These are phyloP conservation scores for Ascochyta clinopodiicola DNA, from an alignment of 2,329 filamentous ascomycete species.

Conservation along the genomic window DNA sequence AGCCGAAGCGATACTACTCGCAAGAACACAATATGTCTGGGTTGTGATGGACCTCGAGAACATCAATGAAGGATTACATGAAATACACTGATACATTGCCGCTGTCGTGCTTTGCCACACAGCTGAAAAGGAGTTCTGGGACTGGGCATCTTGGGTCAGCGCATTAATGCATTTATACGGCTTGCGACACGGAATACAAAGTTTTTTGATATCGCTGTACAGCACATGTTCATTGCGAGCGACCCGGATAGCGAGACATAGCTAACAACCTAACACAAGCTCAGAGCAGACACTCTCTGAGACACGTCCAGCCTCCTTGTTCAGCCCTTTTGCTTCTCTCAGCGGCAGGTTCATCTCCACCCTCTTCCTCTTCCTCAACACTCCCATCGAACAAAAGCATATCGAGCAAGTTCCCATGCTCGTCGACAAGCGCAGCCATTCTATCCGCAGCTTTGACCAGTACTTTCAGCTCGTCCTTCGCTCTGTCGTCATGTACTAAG, in stretches of 20 bases:
- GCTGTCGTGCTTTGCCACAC: conserved; percentile 4
- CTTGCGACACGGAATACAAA: neutral
- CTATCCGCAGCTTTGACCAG: neutral
- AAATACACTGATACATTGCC: neutral
- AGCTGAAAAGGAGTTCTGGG: conserved; percentile 12
- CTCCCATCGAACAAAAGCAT: neutral
- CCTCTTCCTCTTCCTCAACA: neutral
- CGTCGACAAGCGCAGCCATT: conserved; percentile 1
- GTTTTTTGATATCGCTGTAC: neutral
- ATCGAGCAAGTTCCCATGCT: neutral
- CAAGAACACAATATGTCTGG: neutral
- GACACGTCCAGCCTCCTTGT: neutral
- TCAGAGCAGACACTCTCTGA: neutral
- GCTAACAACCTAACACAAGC: neutral
- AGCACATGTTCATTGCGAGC: neutral
- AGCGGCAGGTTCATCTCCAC: neutral
- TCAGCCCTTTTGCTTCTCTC: neutral
- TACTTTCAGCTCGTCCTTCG: neutral
- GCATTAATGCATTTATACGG: conserved; percentile 1
- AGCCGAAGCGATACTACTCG: conserved; percentile 12
- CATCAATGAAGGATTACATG: neutral
- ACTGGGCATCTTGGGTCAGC: neutral
- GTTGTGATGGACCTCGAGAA: neutral
- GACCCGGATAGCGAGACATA: neutral
- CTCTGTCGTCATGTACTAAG: neutral